Conservation (phyloP, 192 early-diverging fungal genomes). For the Fimicolochytrium jonesii region DNA sequence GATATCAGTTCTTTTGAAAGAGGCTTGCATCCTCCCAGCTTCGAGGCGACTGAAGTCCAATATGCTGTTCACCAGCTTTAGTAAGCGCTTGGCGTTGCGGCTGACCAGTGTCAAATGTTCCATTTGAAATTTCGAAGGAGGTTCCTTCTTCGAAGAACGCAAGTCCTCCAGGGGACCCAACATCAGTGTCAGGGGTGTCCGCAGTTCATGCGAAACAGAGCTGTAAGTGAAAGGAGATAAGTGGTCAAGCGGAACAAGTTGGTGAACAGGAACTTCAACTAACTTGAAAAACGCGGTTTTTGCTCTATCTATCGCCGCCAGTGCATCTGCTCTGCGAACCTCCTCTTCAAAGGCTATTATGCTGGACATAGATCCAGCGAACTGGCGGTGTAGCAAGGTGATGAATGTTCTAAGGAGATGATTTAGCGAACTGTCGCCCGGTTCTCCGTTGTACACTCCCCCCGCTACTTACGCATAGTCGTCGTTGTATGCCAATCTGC, state of each 20-base stretch:
- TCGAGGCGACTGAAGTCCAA: conserved; percentile 54
- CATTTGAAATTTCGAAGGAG: conserved; percentile 21
- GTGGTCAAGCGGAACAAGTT: too few relatives aligned
- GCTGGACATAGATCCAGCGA: neutral
- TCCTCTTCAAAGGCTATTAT: conserved; percentile 14
- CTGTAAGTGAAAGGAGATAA: neutral
- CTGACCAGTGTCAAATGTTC: conserved; percentile 37
- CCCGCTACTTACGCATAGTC: conserved; percentile 4
- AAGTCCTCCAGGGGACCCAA: conserved; percentile 39
- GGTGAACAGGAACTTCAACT: too few relatives aligned
- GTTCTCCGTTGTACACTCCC: neutral
- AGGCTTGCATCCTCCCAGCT: conserved; percentile 48
- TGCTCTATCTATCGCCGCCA: conserved; percentile 33
- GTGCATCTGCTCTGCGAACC: conserved; percentile 19
- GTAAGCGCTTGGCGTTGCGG: conserved; percentile 46
- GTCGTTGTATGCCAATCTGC: conserved; percentile 13
- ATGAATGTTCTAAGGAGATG: conserved; percentile 1
- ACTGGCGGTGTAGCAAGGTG: conserved; percentile 16
- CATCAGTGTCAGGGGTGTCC: conserved; percentile 53
- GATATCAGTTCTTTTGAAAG: conserved; percentile 46
- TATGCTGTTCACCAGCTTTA: conserved; percentile 53
- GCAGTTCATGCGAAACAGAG: conserved; percentile 26
- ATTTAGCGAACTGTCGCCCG: neutral
- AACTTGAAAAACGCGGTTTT: conserved; percentile 38
- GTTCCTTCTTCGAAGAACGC: conserved; percentile 15